Percentiles rank a stretch among this genome's conserved stretches.
Conservation (phyloP, 2,329 filamentous ascomycete genomes). For the Fusarium staphyleae region DNA sequence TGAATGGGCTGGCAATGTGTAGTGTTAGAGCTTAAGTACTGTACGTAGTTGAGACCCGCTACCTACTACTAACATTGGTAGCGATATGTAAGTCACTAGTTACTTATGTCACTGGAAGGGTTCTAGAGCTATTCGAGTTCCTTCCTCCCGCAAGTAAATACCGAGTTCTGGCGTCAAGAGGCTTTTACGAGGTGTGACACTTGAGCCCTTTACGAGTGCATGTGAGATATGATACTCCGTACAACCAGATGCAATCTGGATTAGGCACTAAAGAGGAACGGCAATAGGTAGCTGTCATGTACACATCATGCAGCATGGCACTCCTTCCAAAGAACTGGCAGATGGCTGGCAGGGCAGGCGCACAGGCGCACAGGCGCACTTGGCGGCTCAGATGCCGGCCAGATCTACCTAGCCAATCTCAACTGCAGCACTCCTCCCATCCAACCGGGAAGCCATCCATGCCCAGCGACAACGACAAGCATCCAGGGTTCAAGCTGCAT, state of each 20-base stretch:
- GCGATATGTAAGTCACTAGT: no score
- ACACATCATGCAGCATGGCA: slow-evolving; percentile 1
- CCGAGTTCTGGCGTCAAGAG: no score
- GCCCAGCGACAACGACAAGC: slow-evolving; percentile 12
- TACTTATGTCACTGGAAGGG: slow-evolving; percentile 17
- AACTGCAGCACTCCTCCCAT: slow-evolving; percentile 13
- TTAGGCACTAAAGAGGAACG: no score
- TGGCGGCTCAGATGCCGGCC: slow-evolving; percentile 28
- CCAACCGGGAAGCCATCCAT: slow-evolving; percentile 6
- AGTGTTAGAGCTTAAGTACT: no score
- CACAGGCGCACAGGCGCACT: slow-evolving; percentile 18
- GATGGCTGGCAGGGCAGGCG: slow-evolving; percentile 1
- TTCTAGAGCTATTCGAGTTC: slow-evolving; percentile 20
- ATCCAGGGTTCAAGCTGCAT: slow-evolving; percentile 5
- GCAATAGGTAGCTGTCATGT: no score
- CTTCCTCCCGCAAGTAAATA: neutral
- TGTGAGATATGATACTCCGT: no score
- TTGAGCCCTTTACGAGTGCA: no score
- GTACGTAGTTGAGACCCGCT: no score
- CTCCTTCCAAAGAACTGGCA: slow-evolving; percentile 3
- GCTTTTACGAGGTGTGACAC: no score
- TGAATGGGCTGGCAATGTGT: no score
- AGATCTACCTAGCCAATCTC: slow-evolving; percentile 28
- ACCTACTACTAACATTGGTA: no score
- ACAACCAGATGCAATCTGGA: neutral